Evolutionary conservation across 805 yeast genomes (phyloP).

Genomic region (Deakozyma indianensis): DNA sequence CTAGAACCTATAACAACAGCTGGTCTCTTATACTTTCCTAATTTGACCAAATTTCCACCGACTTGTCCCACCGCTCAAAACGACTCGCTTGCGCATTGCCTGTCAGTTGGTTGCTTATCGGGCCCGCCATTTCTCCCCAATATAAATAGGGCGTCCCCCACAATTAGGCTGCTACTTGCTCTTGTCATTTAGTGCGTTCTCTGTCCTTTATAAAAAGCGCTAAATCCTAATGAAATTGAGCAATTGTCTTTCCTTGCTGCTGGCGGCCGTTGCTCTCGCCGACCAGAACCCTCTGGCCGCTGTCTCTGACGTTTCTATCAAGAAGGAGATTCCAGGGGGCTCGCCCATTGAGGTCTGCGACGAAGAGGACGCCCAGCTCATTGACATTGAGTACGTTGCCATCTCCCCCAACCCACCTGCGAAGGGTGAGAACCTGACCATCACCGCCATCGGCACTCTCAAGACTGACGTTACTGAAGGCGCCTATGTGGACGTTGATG

Average conservation of each 20-base stretch:
- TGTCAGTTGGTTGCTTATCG: too few relatives aligned
- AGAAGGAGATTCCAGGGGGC: constrained; percentile 56
- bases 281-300: not conserved
- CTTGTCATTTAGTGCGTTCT: not conserved
- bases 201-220: not conserved
- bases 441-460: constrained; percentile 59
- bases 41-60: too few relatives aligned
- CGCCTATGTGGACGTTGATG: constrained; percentile 89
- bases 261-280: not conserved
- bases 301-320: not conserved
- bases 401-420: constrained; percentile 79
- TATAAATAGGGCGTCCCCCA: too few relatives aligned
- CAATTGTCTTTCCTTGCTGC: constrained; percentile 1
- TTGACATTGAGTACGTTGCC: constrained; percentile 43
- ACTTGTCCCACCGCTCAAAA: too few relatives aligned
- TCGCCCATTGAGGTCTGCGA: constrained; percentile 80
- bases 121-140: too few relatives aligned
- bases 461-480: constrained; percentile 53
- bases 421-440: constrained; percentile 72
- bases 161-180: too few relatives aligned
- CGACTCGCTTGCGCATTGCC: too few relatives aligned
- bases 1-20: too few relatives aligned
- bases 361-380: constrained; percentile 41
- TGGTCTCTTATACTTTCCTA: too few relatives aligned
- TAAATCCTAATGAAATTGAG: constrained; percentile 4